phyloP scores from a whole-genome alignment of 2,329 filamentous ascomycete genomes.

The Alternaria postmessia region DNA sequence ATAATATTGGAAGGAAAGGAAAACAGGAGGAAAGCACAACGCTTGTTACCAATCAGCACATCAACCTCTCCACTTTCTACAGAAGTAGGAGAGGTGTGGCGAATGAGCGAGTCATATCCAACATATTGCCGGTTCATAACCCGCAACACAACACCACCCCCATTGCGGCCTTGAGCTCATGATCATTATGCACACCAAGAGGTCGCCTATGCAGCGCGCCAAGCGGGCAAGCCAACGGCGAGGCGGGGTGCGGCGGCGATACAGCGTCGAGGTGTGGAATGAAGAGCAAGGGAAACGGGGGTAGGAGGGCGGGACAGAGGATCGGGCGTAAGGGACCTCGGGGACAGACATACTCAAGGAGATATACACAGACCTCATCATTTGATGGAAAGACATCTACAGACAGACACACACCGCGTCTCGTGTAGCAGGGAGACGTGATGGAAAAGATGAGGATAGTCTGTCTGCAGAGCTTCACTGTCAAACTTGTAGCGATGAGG shows the following conservation, averaged over 20 bases:
- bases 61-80: constrained; percentile 30
- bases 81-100: constrained; percentile 38
- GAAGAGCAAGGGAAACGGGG: constrained; percentile 38
- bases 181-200: constrained; percentile 19
- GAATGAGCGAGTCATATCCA: constrained; percentile 55
- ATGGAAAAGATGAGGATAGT: not conserved
- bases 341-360: constrained; percentile 53
- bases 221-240: constrained; percentile 52
- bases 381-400: constrained; percentile 28
- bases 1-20: constrained; percentile 20
- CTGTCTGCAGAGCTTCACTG: constrained; percentile 17
- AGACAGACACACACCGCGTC: constrained; percentile 12
- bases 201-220: constrained; percentile 17
- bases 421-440: constrained; percentile 5
- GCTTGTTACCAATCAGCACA: constrained; percentile 55
- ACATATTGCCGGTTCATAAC: constrained; percentile 52
- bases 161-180: constrained; percentile 38
- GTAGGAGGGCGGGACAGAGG: constrained; percentile 49
- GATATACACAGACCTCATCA: constrained; percentile 44
- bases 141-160: constrained; percentile 34
- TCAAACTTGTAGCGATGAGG: constrained; percentile 38
- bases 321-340: constrained; percentile 55
- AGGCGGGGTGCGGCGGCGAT: constrained; percentile 35
- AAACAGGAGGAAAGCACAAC: constrained; percentile 49
- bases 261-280: constrained; percentile 32